These are phyloP conservation scores for Senecio squalidus DNA, from an alignment of 140 eudicot genomes.

Conservation along the genomic window DNA sequence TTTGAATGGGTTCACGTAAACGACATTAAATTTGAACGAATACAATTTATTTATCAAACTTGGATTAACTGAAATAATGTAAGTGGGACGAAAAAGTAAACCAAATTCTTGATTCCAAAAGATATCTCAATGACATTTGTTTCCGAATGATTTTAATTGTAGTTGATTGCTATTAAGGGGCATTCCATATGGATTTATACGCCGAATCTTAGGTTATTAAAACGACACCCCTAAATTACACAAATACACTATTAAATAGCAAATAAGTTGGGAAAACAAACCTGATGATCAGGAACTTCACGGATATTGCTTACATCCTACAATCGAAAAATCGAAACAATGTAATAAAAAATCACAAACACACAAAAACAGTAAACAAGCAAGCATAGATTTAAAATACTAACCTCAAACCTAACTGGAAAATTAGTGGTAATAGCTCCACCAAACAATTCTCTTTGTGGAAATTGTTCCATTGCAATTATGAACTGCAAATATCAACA, in stretches of 20 bases:
- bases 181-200: too few relatives aligned
- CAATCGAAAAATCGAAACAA: neutral
- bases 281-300: constrained; percentile 38
- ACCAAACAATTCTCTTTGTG: constrained; percentile 28
- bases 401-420: constrained; percentile 38
- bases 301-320: constrained; percentile 38
- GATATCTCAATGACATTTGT: too few relatives aligned
- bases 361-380: neutral
- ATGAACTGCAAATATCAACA: neutral
- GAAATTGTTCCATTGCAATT: constrained; percentile 25
- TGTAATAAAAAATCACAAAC: neutral
- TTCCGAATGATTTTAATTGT: too few relatives aligned
- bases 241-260: too few relatives aligned
- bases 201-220: too few relatives aligned
- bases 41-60: too few relatives aligned
- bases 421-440: constrained; percentile 31
- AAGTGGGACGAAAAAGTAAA: too few relatives aligned
- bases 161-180: too few relatives aligned
- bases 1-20: too few relatives aligned
- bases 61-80: too few relatives aligned
- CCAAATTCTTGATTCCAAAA: too few relatives aligned
- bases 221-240: too few relatives aligned
- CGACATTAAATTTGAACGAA: neutral
- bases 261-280: constrained; percentile 5
- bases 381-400: neutral